Percentiles rank a stretch among this genome's conserved stretches.
phyloP scores from a whole-genome alignment of 2,329 filamentous ascomycete genomes.

The Penicillium sp. region DNA sequence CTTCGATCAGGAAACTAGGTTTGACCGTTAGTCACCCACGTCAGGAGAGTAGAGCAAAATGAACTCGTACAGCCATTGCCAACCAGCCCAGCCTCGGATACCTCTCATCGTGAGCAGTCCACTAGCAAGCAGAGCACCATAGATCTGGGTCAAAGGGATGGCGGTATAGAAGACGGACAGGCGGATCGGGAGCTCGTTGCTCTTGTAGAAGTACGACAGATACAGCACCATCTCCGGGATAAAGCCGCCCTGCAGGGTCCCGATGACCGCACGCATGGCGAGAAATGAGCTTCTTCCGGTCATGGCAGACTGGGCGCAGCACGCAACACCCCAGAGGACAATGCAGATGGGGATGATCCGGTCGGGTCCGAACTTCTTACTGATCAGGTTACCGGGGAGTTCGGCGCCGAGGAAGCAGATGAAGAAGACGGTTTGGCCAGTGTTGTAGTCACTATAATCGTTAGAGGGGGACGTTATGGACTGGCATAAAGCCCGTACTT shows the following conservation, averaged over 20 bases:
- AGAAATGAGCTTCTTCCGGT: slow-evolving; percentile 9
- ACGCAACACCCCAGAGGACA: slow-evolving; percentile 25
- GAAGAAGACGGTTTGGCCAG: slow-evolving; percentile 16
- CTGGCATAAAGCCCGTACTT: not conserved
- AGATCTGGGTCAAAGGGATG: slow-evolving; percentile 44
- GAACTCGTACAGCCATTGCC: slow-evolving; percentile 48
- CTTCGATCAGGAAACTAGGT: slow-evolving; percentile 58
- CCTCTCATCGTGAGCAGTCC: slow-evolving; percentile 40
- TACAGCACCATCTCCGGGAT: slow-evolving; percentile 60
- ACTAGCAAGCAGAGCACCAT: slow-evolving; percentile 37
- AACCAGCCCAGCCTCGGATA: slow-evolving; percentile 35
- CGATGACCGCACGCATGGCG: slow-evolving; percentile 12
- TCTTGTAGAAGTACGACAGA: slow-evolving; percentile 68
- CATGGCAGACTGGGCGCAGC: slow-evolving; percentile 47
- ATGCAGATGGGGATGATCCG: slow-evolving; percentile 14
- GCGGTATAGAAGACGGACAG: slow-evolving; percentile 66
- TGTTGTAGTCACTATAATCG: slow-evolving; percentile 28
- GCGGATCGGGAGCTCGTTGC: slow-evolving; percentile 63
- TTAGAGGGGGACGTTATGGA: not conserved
- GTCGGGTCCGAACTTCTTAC: slow-evolving; percentile 18
- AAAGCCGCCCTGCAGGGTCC: slow-evolving; percentile 31
- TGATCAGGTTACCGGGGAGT: slow-evolving; percentile 14
- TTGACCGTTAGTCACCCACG: not conserved
- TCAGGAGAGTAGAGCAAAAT: not conserved
- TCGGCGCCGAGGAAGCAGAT: slow-evolving; percentile 17